phyloP scores from a whole-genome alignment of 441 rosid genomes.

The Syzygium syzygioides region DNA sequence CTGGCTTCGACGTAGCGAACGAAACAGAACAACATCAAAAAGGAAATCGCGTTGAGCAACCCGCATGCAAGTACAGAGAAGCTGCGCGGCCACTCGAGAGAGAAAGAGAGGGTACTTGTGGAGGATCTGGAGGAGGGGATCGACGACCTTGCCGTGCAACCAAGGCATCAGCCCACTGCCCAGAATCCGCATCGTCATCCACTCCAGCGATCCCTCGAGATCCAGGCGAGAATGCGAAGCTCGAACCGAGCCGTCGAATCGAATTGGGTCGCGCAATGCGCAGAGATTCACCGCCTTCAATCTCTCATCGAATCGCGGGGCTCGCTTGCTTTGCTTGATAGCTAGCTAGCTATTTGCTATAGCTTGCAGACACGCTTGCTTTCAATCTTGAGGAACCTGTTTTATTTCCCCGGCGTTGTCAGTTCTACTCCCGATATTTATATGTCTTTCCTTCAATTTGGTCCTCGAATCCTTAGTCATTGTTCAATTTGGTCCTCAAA shows the following conservation, averaged over 20 bases:
- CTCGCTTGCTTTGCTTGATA: neutral
- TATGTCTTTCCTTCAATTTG: neutral
- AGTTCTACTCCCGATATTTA: neutral
- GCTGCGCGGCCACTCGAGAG: neutral
- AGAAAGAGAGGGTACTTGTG: slow-evolving; percentile 36
- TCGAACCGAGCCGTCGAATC: neutral
- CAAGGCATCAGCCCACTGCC: slow-evolving; percentile 36
- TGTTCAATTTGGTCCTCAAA: neutral
- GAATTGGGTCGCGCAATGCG: neutral
- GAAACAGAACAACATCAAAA: neutral
- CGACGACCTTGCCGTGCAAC: slow-evolving; percentile 53
- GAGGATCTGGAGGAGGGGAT: slow-evolving; percentile 77
- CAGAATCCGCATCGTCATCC: slow-evolving; percentile 23
- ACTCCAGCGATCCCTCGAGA: neutral
- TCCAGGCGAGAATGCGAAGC: neutral
- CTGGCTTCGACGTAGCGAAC: neutral
- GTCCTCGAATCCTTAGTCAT: neutral
- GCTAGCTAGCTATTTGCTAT: neutral
- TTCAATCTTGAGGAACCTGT: neutral
- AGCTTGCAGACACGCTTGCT: neutral
- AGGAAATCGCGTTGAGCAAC: too few relatives aligned
- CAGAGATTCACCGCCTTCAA: neutral
- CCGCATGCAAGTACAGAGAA: neutral
- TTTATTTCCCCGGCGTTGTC: neutral
- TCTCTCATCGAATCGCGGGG: neutral